A percentile compares a stretch with the other conserved stretches of the same genome.
Evolutionary conservation across 306 rosid genomes (phyloP).

Genomic region (Senna siamea): DNA sequence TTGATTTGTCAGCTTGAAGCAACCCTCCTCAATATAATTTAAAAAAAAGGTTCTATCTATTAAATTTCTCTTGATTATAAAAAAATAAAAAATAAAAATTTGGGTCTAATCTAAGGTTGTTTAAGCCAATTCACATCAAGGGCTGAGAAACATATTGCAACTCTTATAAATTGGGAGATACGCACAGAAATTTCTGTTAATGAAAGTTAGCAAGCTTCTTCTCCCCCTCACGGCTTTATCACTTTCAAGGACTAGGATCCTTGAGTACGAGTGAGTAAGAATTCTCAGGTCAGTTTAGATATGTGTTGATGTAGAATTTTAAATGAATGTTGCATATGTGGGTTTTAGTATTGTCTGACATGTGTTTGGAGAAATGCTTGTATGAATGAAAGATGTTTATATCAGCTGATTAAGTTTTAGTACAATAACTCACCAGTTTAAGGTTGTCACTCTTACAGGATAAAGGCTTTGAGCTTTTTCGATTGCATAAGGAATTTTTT

Average conservation of each 20-base stretch:
- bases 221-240: conserved; percentile 19
- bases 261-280: background rate
- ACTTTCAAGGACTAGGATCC: background rate
- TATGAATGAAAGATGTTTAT: background rate
- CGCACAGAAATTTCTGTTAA: conserved; percentile 8
- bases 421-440: conserved; percentile 20
- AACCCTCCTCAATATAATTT: conserved; percentile 3
- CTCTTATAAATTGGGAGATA: conserved; percentile 41
- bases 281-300: conserved; percentile 20
- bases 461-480: conserved; percentile 29
- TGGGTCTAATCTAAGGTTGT: conserved; percentile 4
- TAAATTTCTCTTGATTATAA: conserved; percentile 26
- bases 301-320: background rate
- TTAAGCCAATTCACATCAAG: conserved; percentile 51
- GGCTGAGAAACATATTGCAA: conserved; percentile 43
- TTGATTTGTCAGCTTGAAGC: conserved; percentile 59
- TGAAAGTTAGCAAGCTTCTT: conserved; percentile 42
- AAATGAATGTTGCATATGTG: background rate
- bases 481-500: conserved; percentile 33
- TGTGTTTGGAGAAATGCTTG: conserved; percentile 7
- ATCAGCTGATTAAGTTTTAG: conserved; percentile 14
- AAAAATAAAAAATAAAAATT: background rate
- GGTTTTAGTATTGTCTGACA: background rate
- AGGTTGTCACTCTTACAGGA: conserved; percentile 36
- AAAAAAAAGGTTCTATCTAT: conserved; percentile 27